Evolutionary conservation across 2,329 filamentous ascomycete genomes (phyloP).

Genomic region (Coniella lustricola): DNA sequence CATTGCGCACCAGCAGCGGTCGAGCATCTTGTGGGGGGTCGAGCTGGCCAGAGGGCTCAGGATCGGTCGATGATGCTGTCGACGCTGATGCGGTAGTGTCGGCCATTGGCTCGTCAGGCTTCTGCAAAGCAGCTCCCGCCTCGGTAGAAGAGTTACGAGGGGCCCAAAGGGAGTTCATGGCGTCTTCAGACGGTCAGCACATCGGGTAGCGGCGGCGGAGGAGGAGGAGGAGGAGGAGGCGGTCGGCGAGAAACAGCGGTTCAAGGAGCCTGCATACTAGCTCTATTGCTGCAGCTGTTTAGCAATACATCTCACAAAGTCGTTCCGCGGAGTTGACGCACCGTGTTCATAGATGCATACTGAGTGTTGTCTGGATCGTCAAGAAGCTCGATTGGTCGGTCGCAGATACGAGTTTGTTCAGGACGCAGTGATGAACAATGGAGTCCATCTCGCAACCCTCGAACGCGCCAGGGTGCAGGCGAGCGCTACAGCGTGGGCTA

Average conservation of each 20-base stretch:
- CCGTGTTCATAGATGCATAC: conserved; percentile 2
- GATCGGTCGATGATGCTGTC: conserved; percentile 2
- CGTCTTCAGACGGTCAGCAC: conserved; percentile 5
- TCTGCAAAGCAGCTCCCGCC: neutral
- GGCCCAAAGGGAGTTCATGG: conserved; percentile 20
- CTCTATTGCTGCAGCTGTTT: neutral
- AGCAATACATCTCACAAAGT: neutral
- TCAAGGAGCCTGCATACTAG: conserved; percentile 4
- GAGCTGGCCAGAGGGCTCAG: conserved; percentile 6
- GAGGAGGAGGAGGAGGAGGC: too few relatives aligned
- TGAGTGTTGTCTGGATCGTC: neutral
- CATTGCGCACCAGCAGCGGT: conserved; percentile 25
- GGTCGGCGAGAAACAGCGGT: conserved; percentile 2
- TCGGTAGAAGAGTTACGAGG: conserved; percentile 14
- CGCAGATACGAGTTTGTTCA: neutral
- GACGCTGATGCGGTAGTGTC: neutral
- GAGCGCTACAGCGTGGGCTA: neutral
- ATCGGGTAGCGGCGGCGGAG: conserved; percentile 1
- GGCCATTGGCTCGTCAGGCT: conserved; percentile 8
- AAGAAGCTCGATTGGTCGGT: neutral
- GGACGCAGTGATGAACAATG: neutral
- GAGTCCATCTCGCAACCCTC: too few relatives aligned
- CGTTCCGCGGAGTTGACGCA: neutral
- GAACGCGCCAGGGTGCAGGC: neutral
- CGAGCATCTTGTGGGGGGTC: conserved; percentile 15